A percentile compares a stretch with the other conserved stretches of the same genome.
Conservation (phyloP, 805 yeast species). For the Candida coleopterorum region DNA sequence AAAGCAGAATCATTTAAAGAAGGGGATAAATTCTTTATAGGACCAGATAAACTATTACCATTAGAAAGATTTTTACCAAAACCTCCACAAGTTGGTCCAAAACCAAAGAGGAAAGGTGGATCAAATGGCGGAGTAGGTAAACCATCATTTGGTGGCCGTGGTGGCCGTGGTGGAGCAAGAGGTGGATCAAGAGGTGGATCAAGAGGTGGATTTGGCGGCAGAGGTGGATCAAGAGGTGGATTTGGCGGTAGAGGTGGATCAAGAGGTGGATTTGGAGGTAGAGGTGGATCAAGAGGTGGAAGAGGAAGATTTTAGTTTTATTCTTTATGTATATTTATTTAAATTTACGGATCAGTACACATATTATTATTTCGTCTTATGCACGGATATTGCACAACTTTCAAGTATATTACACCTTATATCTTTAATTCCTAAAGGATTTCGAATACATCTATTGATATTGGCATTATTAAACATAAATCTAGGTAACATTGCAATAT, state of each 20-base stretch:
- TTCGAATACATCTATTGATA: slow-evolving; percentile 24
- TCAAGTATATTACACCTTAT: slow-evolving; percentile 48
- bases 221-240: slow-evolving; percentile 42
- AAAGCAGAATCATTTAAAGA: slow-evolving; percentile 89
- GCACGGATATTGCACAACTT: slow-evolving; percentile 31
- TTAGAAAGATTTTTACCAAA: slow-evolving; percentile 95
- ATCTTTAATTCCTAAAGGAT: slow-evolving; percentile 51
- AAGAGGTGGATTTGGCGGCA: slow-evolving; percentile 35
- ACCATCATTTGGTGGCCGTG: slow-evolving; percentile 31
- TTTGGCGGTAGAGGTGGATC: slow-evolving; percentile 33
- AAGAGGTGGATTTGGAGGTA: slow-evolving; percentile 24
- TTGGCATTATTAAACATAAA: slow-evolving; percentile 52
- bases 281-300: slow-evolving; percentile 40
- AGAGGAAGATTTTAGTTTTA: slow-evolving; percentile 6
- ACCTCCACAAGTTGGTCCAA: slow-evolving; percentile 84
- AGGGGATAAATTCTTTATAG: slow-evolving; percentile 95
- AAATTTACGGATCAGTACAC: slow-evolving; percentile 1
- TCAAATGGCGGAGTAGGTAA: slow-evolving; percentile 43
- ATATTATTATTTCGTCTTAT: too few species aligned
- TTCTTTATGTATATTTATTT: slow-evolving; percentile 3
- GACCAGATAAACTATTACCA: slow-evolving; percentile 92
- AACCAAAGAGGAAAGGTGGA: slow-evolving; percentile 67
- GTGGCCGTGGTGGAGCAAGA: slow-evolving; percentile 42
- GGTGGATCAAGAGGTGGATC: slow-evolving; percentile 40
- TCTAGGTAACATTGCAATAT: slow-evolving; percentile 35